These are phyloP conservation scores for Saksenaea vasiformis DNA, from an alignment of 371 early-diverging fungal genomes.

Conservation along the genomic window DNA sequence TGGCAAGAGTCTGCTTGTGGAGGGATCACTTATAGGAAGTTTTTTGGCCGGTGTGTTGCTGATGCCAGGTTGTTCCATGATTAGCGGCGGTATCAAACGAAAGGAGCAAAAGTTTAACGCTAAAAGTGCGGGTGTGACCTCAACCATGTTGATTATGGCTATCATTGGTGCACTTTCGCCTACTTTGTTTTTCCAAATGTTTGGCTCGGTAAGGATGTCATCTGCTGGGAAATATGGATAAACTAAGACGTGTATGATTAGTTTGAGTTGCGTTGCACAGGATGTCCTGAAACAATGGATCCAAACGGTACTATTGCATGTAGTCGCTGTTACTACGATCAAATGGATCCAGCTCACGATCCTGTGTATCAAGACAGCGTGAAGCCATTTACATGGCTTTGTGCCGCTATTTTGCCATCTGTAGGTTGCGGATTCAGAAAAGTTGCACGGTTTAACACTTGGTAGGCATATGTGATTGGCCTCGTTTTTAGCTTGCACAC, in stretches of 20 bases:
- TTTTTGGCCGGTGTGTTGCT: slow-evolving; percentile 87
- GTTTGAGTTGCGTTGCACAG: slow-evolving; percentile 63
- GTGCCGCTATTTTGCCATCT: slow-evolving; percentile 82
- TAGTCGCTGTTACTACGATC: slow-evolving; percentile 64
- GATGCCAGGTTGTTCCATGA: slow-evolving; percentile 94
- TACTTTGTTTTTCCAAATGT: slow-evolving; percentile 91
- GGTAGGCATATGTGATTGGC: slow-evolving; percentile 82
- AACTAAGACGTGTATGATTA: slow-evolving; percentile 13
- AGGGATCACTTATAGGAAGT: slow-evolving; percentile 92
- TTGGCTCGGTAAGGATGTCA: slow-evolving; percentile 65
- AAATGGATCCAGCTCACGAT: slow-evolving; percentile 72
- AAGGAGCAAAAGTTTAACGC: slow-evolving; percentile 95
- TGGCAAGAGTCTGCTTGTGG: slow-evolving; percentile 87
- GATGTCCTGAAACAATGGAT: slow-evolving; percentile 44
- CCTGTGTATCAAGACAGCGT: slow-evolving; percentile 79
- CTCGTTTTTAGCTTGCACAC: slow-evolving; percentile 93
- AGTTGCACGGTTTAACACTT: not conserved
- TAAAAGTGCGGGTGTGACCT: slow-evolving; percentile 93
- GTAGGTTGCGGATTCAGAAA: slow-evolving; percentile 18
- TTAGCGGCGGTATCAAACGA: slow-evolving; percentile 87
- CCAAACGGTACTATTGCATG: slow-evolving; percentile 38
- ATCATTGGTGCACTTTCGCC: slow-evolving; percentile 93
- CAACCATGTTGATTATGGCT: slow-evolving; percentile 94
- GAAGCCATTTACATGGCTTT: slow-evolving; percentile 86
- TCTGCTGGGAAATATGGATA: not conserved